These are phyloP conservation scores for Neostapfia colusana DNA, from an alignment of 176 grass and related monocot genomes.

Conservation along the genomic window DNA sequence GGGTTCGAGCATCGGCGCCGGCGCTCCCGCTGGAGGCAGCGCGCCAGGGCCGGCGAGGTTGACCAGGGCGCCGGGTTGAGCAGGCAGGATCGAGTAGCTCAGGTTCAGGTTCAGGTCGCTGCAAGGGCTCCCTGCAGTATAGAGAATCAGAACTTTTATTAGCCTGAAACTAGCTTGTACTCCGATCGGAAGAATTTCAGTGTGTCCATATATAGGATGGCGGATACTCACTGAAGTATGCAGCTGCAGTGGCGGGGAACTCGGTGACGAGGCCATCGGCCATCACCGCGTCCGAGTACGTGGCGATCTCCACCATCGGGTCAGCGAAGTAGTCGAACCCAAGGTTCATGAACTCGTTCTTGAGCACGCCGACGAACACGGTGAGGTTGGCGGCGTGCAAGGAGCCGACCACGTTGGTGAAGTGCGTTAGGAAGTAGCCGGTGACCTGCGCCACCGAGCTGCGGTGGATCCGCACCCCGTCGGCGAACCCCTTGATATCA, in stretches of 20 bases:
- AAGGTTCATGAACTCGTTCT: slow-evolving; percentile 80
- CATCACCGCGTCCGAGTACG: slow-evolving; percentile 38
- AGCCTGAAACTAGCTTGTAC: no score
- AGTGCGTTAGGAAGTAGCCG: slow-evolving; percentile 74
- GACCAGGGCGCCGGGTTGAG: slow-evolving; percentile 59
- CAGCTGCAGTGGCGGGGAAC: slow-evolving; percentile 65
- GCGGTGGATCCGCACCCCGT: slow-evolving; percentile 53
- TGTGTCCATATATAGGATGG: no score
- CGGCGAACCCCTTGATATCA: slow-evolving; percentile 60
- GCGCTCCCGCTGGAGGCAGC: slow-evolving; percentile 59
- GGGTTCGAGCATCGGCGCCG: slow-evolving; percentile 68
- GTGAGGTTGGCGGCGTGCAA: slow-evolving; percentile 63
- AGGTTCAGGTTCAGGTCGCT: slow-evolving; percentile 57
- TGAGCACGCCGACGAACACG: slow-evolving; percentile 63
- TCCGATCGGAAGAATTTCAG: no score
- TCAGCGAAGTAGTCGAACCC: slow-evolving; percentile 87
- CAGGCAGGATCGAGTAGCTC: slow-evolving; percentile 62
- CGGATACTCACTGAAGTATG: slow-evolving; percentile 91
- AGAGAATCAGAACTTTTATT: not conserved
- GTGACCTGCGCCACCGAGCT: slow-evolving; percentile 44
- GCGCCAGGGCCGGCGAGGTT: slow-evolving; percentile 41
- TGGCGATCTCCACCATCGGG: slow-evolving; percentile 67
- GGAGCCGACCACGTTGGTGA: slow-evolving; percentile 47
- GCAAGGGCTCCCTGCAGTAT: slow-evolving; percentile 73
- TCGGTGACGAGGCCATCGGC: slow-evolving; percentile 75